These are phyloP conservation scores for Exobasidium rhododendri DNA, from an alignment of 1,284 basidiomycete species.

Conservation along the genomic window DNA sequence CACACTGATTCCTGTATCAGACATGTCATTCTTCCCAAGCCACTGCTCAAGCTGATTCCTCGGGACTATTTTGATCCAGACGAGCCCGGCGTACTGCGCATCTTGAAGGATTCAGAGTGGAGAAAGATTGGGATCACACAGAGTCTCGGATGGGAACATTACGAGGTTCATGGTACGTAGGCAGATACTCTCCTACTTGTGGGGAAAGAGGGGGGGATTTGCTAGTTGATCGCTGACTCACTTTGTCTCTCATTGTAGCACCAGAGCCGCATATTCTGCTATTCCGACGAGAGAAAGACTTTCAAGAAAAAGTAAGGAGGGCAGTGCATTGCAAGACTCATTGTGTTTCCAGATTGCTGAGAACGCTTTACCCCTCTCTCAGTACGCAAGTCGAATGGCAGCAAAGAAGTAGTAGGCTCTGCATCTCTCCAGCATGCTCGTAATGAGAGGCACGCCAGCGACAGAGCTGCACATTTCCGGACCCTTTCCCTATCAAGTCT, in stretches of 20 bases:
- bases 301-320: slow-evolving; percentile 45
- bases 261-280: slow-evolving; percentile 60
- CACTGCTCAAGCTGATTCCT: slow-evolving; percentile 51
- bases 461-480: too few relatives aligned
- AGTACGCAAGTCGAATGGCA: not conserved
- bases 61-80: slow-evolving; percentile 63
- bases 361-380: too few relatives aligned
- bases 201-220: slow-evolving; percentile 1
- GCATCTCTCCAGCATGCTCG: too few relatives aligned
- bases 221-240: too few relatives aligned
- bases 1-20: slow-evolving; percentile 44
- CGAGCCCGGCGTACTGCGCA: slow-evolving; percentile 73
- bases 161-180: slow-evolving; percentile 83
- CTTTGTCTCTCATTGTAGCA: too few relatives aligned
- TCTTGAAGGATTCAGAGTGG: slow-evolving; percentile 85
- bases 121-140: slow-evolving; percentile 92
- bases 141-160: slow-evolving; percentile 94
- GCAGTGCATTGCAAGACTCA: too few relatives aligned
- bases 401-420: not conserved
- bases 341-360: too few relatives aligned
- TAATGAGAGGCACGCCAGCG: too few relatives aligned
- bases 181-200: not conserved
- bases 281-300: slow-evolving; percentile 59
- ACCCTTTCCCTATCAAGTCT: too few relatives aligned
- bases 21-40: slow-evolving; percentile 54